phyloP scores from a whole-genome alignment of 1,284 basidiomycete species.

The Bondarzewia mesenterica region DNA sequence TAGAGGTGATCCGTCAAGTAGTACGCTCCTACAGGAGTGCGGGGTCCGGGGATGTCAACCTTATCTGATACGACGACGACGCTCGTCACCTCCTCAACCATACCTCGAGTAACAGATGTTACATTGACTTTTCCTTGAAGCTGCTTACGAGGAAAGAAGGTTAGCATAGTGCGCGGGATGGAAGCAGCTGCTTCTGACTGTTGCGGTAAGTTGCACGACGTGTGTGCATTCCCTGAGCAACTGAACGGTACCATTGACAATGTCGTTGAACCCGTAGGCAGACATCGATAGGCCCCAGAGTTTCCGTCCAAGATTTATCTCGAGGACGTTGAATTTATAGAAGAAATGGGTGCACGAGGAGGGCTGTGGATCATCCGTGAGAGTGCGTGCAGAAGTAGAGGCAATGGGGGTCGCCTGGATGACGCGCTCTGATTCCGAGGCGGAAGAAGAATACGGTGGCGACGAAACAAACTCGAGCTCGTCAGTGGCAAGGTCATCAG shows the following conservation, averaged over 20 bases:
- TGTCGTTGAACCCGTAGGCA: conserved; percentile 32
- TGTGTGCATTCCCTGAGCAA: conserved; percentile 27
- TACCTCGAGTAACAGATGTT: conserved; percentile 23
- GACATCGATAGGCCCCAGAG: conserved; percentile 31
- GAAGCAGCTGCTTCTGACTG: conserved; percentile 20
- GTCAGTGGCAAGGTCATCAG: background rate
- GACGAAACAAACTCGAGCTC: background rate
- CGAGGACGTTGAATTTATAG: conserved; percentile 31
- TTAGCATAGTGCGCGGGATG: background rate
- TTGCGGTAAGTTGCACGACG: conserved; percentile 23
- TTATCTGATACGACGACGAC: conserved; percentile 22
- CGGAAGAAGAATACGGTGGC: background rate
- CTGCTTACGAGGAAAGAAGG: conserved; percentile 16
- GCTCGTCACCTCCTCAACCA: conserved; percentile 16
- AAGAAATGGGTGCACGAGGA: conserved; percentile 17
- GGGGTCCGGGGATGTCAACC: conserved; percentile 22
- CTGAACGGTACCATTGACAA: conserved; percentile 31
- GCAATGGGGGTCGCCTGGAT: background rate
- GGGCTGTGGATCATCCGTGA: background rate
- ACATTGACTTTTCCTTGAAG: conserved; percentile 31
- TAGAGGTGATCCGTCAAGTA: conserved; percentile 22
- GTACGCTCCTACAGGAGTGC: conserved; percentile 11
- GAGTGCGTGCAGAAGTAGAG: background rate
- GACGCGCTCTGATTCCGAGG: conserved; percentile 1
- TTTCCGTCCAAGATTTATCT: conserved; percentile 32